Base-by-base conservation (phyloP, 345 rosid species). In the Cardamine chenopodiifolia region DNA sequence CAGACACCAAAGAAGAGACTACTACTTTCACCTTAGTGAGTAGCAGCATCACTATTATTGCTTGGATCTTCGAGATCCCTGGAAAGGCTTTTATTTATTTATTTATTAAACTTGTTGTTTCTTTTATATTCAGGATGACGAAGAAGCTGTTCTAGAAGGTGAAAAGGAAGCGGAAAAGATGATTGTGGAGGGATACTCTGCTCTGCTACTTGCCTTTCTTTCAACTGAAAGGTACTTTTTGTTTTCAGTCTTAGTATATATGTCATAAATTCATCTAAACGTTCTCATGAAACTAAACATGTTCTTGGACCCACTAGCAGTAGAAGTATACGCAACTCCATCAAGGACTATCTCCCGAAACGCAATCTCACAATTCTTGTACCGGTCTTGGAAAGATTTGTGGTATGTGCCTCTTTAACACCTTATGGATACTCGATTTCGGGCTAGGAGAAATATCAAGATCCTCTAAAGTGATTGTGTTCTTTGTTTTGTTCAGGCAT, bases 101-200 rank as follows among this genome's bases (percentile, higher is more conserved):
- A 44, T 44, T 42, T 62, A 17, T 8, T 18, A 69, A 69, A 17
- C 50, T 44, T 62, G 52, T 31, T 68, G 20, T 35, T 40, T 52
- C 31, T 12, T 11, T 25, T 48, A 15, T 26, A 35, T 71, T 29
- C 80, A 89, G 95, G 84, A 92, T 64, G 93, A 87, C 34, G 97
- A 92, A 62, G 96, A 83, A 61, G 86, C 89, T 54, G 28, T 96
- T 76, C 78, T 88, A 75, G 87, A 92, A 85, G 96, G 96, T 29
- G 98, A 96, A 83, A 96, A 92, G 80, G 99, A 92, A 84, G 97
- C 97, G 1, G 99, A 90, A 83, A 92, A 89, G 87, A 96, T 88
- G 98, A 92, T 96, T 53, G 89, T 96, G 20, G 99, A 90, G 85
- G 99, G 97, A 57, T 96, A 96, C 75, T 76, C 99, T 17, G 99